phyloP scores from a whole-genome alignment of 2,329 filamentous ascomycete genomes.

The Talaromyces amestolkiae region DNA sequence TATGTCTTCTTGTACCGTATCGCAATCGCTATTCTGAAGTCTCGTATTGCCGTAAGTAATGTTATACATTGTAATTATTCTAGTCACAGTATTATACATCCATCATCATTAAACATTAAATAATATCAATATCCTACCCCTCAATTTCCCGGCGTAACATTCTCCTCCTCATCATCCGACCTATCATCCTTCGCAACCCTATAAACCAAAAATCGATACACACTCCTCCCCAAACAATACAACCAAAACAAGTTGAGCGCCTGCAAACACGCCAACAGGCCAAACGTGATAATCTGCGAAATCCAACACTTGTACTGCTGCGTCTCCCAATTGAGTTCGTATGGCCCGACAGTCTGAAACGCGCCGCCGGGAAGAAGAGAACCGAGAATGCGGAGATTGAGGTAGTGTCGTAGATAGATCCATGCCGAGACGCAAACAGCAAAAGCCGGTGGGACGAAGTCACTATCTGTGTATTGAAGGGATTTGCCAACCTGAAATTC shows the following conservation, averaged over 20 bases:
- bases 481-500: constrained; percentile 14
- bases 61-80: not conserved
- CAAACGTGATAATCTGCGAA: constrained; percentile 17
- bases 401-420: constrained; percentile 17
- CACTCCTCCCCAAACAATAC: constrained; percentile 14
- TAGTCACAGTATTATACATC: not conserved
- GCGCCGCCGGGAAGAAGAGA: constrained; percentile 13
- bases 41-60: no score
- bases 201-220: constrained; percentile 13
- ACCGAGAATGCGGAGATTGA: constrained; percentile 14
- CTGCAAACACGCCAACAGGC: constrained; percentile 13
- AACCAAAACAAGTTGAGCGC: constrained; percentile 17
- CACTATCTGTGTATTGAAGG: constrained; percentile 8
- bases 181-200: constrained; percentile 16
- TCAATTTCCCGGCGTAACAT: not conserved
- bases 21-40: no score
- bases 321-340: constrained; percentile 17
- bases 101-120: not conserved
- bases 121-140: not conserved
- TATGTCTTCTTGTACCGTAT: no score
- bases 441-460: not conserved
- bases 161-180: constrained; percentile 15
- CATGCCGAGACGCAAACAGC: not conserved
- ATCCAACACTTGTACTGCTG: constrained; percentile 20
- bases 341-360: constrained; percentile 17